phyloP scores from a whole-genome alignment of 1,284 basidiomycete genomes.

The Paramarasmius palmivorus region DNA sequence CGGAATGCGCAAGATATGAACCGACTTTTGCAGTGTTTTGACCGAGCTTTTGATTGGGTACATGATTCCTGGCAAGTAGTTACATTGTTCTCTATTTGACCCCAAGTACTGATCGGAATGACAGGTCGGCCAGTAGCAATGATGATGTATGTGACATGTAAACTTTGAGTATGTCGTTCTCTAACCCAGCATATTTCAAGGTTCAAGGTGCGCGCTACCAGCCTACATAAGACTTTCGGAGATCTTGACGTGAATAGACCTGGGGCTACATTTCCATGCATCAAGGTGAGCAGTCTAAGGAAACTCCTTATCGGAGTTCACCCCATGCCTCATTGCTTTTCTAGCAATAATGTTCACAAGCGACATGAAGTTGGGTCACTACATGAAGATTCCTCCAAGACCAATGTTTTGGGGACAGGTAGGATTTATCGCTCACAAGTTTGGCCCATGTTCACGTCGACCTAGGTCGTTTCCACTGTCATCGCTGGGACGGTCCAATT shows the following conservation, averaged over 20 bases:
- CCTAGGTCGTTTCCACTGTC: conserved; percentile 58
- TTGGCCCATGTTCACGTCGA: no score
- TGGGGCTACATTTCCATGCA: conserved; percentile 50
- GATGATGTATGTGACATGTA: conserved; percentile 61
- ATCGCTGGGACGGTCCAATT: conserved; percentile 65
- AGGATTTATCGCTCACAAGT: neutral
- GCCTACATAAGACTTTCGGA: neutral
- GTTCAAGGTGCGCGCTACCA: conserved; percentile 8
- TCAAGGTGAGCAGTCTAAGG: conserved; percentile 31
- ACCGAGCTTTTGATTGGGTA: conserved; percentile 50
- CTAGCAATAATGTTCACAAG: conserved; percentile 53
- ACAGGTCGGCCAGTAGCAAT: conserved; percentile 58
- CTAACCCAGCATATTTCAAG: neutral
- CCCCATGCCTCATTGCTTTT: conserved; percentile 9
- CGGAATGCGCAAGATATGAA: neutral
- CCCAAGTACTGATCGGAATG: conserved; percentile 31
- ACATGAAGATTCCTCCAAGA: conserved; percentile 65
- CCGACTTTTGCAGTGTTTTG: conserved; percentile 33
- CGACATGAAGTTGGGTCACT: conserved; percentile 73
- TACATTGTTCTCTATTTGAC: neutral
- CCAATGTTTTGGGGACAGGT: conserved; percentile 64
- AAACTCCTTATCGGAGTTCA: neutral
- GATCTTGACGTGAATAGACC: conserved; percentile 30
- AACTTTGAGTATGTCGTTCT: neutral
- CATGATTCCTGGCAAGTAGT: conserved; percentile 10